Evolutionary conservation across 1,139 yeast species (phyloP), one percentile per base, ranked within the genome.

Genomic region (Lodderomyces elongisporus): DNA sequence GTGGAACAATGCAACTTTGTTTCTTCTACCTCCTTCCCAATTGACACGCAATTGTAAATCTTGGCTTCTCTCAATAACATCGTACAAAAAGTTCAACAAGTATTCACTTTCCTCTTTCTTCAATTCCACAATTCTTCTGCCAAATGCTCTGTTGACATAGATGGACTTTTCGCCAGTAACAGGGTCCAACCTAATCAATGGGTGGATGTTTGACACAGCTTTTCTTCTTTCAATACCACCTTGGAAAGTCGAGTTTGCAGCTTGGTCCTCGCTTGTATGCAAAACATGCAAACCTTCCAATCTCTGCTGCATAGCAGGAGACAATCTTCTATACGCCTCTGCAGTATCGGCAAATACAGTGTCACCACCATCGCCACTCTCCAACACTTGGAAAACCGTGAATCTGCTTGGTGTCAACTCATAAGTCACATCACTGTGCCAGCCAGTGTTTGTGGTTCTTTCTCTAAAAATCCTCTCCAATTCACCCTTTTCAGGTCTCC

Each of bases 221-320:
- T 56, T 56, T 49, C 72, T 59, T 54, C 70, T 60, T 44, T 61
- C 67, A 32, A 63, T 50, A 17, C 70, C 71, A 17, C 71, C 71
- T 35, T 55, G 61, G 17, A 40, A 44, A 34, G 60, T 48, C 10
- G 70, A 54, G 46, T 70, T 75, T 3, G 55, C 56, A 3, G 85
- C 85, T 58, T 80, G 88, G 38, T 79, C 85, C 24, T 59, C 68
- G 1, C 84, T 78, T 5, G 84, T 70, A 53, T 81, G 87, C 28
- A 74, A 55, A 3, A 79, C 85, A 40, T 74, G 55, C 36, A 57
- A 52, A 10, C 26, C 26, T 13, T 24, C 26, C 26, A 24, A 24
- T 13, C 12, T 24, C 26, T 48, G 46, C 41, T 54, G 54, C 38
- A 54, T 47, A 6, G 51, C 38, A 17, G 62, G 62, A 1, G 62